Evolutionary conservation across 192 early-diverging fungal genomes (phyloP), one percentile per base, ranked within the genome.

Genomic region (Backusella australiensis): DNA sequence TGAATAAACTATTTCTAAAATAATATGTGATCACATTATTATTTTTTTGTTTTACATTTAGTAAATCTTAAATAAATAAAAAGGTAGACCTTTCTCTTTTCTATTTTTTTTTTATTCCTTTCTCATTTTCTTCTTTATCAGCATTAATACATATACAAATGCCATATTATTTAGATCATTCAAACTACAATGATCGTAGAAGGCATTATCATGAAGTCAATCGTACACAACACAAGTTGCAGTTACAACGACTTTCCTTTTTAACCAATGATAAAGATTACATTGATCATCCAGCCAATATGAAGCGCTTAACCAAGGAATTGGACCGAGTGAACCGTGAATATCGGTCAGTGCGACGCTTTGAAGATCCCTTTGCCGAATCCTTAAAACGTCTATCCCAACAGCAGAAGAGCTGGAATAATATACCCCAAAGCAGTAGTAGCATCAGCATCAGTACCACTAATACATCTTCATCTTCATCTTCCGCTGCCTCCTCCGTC

Each of bases 181-280:
- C 71, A 21, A 73, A 56, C 71, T 34, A 34, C 53, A 41, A 73
- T 56, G 35, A 73, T 73, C 69, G 41, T 21, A 36, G 11, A 32
- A 23, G 41, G 14, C 34, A 53, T 35, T 19, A 44, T 34, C 26
- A 73, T 38, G 36, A 44, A 69, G 21, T 26, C n/a, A 77, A 56
- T 66, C 81, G 85, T 42, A 85, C 83, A 26, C 85, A 86, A 70
- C 81, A 85, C 32, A 86, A 86, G 71, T 29, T 85, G 21, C 69
- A 74, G 71, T 73, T 86, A 52, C 83, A 85, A 68, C 68, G 85
- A 34, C 81, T 83, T 56, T 69, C 73, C 49, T 83, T 85, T 59
- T 67, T 85, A 7, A 81, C 81, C 29, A 76, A 82, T 41, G 84
- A 86, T 46, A 75, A 78, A 46, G 82, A 82, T 74, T 82, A 80